phyloP scores from a whole-genome alignment of 257 asterid genomes.

The Oldenlandia corymbosa region DNA sequence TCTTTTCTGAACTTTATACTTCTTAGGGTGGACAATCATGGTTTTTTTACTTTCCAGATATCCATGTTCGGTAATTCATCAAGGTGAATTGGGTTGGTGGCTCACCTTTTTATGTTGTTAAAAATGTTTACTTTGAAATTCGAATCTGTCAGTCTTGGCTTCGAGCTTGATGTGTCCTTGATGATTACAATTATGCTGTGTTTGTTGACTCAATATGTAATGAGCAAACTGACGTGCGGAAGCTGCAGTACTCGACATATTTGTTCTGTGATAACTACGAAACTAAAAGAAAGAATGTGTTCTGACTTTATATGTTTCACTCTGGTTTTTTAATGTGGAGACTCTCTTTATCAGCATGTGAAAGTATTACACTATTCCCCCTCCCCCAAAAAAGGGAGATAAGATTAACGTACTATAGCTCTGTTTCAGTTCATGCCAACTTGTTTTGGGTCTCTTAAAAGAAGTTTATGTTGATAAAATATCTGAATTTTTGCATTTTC shows the following conservation, averaged over 20 bases:
- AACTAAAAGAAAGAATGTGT: background rate
- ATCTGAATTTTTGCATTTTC: background rate
- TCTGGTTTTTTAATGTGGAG: background rate
- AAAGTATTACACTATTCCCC: background rate
- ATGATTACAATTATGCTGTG: background rate
- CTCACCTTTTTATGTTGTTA: background rate
- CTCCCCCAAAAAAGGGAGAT: too few species aligned
- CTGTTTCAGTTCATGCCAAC: background rate
- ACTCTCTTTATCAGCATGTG: background rate
- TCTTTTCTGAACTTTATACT: background rate
- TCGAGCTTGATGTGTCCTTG: background rate
- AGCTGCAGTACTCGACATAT: background rate
- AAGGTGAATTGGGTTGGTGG: background rate
- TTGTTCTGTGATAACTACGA: background rate
- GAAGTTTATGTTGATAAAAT: background rate
- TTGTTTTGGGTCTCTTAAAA: background rate
- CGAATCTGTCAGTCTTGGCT: background rate
- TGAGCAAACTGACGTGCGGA: background rate
- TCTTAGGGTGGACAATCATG: background rate
- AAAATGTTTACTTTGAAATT: background rate
- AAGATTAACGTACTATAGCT: too few species aligned
- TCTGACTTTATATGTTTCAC: too few species aligned
- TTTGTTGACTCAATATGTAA: background rate
- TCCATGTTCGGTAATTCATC: background rate
- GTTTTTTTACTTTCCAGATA: background rate